Conservation (phyloP, 2,329 filamentous ascomycete species). For the Botryotinia narcissicola region DNA sequence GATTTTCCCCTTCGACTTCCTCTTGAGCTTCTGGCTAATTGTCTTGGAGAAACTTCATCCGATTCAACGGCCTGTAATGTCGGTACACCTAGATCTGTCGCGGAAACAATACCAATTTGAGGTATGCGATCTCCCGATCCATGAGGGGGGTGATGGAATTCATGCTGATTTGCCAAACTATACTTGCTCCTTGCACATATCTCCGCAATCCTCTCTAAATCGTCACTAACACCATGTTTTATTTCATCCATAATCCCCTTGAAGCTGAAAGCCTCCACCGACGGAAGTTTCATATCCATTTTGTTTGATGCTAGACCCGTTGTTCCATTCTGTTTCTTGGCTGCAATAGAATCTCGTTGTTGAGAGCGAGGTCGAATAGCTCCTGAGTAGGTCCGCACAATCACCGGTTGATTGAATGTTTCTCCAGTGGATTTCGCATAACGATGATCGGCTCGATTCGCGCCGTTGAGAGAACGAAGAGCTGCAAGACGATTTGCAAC, state of each 20-base stretch:
- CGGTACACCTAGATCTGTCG: slow-evolving; percentile 45
- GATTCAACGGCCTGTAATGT: slow-evolving; percentile 57
- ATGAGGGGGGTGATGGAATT: slow-evolving; percentile 62
- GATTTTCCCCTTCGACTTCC: slow-evolving; percentile 35
- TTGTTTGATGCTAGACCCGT: slow-evolving; percentile 28
- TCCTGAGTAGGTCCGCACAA: slow-evolving; percentile 62
- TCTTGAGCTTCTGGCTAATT: slow-evolving; percentile 29
- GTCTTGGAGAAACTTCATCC: slow-evolving; percentile 51
- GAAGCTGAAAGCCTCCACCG: slow-evolving; percentile 62
- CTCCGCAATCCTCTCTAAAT: slow-evolving; percentile 64
- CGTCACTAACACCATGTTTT: slow-evolving; percentile 50
- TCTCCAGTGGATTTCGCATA: slow-evolving; percentile 57
- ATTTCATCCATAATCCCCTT: slow-evolving; percentile 61
- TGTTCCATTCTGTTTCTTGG: slow-evolving; percentile 33
- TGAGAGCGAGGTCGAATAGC: slow-evolving; percentile 41
- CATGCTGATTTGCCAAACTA: slow-evolving; percentile 65
- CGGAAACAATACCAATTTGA: slow-evolving; percentile 27
- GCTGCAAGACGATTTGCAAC: slow-evolving; percentile 58
- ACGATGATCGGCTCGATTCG: slow-evolving; percentile 43
- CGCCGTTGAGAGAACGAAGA: slow-evolving; percentile 55
- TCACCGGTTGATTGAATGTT: slow-evolving; percentile 63
- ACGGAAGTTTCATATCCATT: slow-evolving; percentile 51
- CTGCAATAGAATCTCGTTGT: slow-evolving; percentile 32
- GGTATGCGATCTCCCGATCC: slow-evolving; percentile 54
- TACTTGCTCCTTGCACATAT: slow-evolving; percentile 65